Conservation (phyloP, 2,329 filamentous ascomycete species). For the Berkeleyomyces basicola region DNA sequence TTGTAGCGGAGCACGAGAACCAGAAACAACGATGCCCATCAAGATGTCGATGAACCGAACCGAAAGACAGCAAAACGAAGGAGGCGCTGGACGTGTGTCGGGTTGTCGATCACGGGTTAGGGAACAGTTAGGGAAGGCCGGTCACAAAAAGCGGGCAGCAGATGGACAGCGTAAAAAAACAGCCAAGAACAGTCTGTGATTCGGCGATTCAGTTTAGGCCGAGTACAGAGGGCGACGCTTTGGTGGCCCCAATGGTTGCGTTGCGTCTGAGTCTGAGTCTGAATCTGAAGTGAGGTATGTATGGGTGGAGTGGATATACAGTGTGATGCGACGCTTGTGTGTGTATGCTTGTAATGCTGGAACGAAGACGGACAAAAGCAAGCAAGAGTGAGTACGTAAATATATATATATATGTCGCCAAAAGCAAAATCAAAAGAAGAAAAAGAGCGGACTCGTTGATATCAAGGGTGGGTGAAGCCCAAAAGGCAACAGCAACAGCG, state of each 20-base stretch:
- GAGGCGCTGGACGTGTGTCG: constrained; percentile 5
- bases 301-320: too few relatives aligned
- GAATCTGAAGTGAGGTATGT: too few relatives aligned
- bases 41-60: neutral
- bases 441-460: neutral
- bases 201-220: too few relatives aligned
- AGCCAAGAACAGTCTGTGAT: neutral
- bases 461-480: neutral
- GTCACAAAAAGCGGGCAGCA: neutral
- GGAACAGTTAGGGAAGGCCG: neutral
- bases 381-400: neutral
- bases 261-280: too few relatives aligned
- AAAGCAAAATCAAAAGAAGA: neutral
- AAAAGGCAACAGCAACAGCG: neutral
- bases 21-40: neutral
- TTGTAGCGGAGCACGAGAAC: neutral
- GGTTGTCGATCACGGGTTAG: constrained; percentile 7
- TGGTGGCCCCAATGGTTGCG: neutral
- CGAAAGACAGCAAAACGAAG: constrained; percentile 3
- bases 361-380: neutral
- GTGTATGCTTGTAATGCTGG: neutral
- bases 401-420: neutral
- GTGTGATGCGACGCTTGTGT: too few relatives aligned
- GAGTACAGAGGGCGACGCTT: neutral
- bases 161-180: neutral